Base-by-base conservation (phyloP, 176 grass and related monocot genomes). In the Aegilops bicornis region DNA sequence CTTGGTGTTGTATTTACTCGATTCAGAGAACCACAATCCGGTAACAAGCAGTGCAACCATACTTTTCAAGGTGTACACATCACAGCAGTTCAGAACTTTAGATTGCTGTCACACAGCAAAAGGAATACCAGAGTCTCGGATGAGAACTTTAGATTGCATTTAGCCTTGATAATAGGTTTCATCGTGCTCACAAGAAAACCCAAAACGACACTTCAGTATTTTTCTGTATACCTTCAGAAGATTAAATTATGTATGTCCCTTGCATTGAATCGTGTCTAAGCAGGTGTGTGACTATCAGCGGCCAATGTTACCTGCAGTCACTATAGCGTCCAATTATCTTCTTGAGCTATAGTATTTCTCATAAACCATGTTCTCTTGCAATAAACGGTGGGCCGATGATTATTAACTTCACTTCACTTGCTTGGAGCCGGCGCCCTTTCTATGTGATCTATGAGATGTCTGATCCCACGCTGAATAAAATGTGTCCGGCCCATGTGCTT, bases 81-180 rank as follows among this genome's bases (percentile, higher is more conserved):
- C 42, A 19, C 58, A 23, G 30, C 58, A 19, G 70, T 61, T 61
- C 10, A 61, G 54, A 58, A 58, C 54, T 58, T 58, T 8, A 58
- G 14, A 77, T 31, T 52, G 3, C 2, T 22, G 19, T 87, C 81
- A 81, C 30, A 36, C 63, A 19, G 76, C 36, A 54, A 89, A 78
- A 13, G 77, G 77, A 47, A 73, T 58, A 23, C 36, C 70, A 40
- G 89, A 59, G n/a, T 91, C 71, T 91, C 80, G 0, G 52, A 84
- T 22, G 86, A 87, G 22, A 86, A 89, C 58, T 89, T 86, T 66
- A 94, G 78, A 37, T 37, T 8, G 92, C 84, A 43, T 79, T 72
- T 35, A 91, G 89, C 76, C 42, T 43, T 43, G 58, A 94, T 91
- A 54, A 73, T 69, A 80, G 91, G 87, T 63, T 89, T 70, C 65